These are phyloP conservation scores for Huntiella omanensis DNA, from an alignment of 2,329 filamentous ascomycete genomes.

Conservation along the genomic window DNA sequence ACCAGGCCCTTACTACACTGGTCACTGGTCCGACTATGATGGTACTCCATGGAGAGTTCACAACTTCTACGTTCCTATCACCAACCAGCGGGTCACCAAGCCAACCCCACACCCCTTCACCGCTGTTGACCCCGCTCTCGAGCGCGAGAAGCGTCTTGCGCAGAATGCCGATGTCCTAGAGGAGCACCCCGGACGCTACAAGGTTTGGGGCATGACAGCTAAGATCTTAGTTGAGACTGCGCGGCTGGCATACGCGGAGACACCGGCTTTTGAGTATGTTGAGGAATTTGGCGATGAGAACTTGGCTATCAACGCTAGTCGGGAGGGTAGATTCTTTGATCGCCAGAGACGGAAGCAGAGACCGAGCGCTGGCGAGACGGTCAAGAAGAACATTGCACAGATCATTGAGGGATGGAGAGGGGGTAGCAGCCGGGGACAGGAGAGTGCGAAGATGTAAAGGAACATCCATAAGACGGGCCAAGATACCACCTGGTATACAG, in stretches of 20 bases:
- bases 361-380: neutral
- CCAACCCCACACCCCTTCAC: slow-evolving; percentile 21
- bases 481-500: slow-evolving; percentile 1
- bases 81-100: slow-evolving; percentile 47
- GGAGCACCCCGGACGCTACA: slow-evolving; percentile 40
- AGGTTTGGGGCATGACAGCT: slow-evolving; percentile 91
- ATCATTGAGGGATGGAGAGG: slow-evolving; percentile 4
- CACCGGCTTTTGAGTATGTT: slow-evolving; percentile 67
- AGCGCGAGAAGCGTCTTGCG: slow-evolving; percentile 19
- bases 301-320: slow-evolving; percentile 28
- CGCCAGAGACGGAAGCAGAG: slow-evolving; percentile 5
- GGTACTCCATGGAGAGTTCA: slow-evolving; percentile 67
- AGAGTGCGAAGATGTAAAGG: slow-evolving; percentile 11
- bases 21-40: slow-evolving; percentile 65
- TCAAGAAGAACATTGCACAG: slow-evolving; percentile 3
- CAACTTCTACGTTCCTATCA: slow-evolving; percentile 76
- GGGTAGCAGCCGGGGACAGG: neutral
- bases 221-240: slow-evolving; percentile 78
- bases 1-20: slow-evolving; percentile 62
- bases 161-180: slow-evolving; percentile 13
- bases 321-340: slow-evolving; percentile 26
- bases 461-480: neutral
- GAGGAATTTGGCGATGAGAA: slow-evolving; percentile 31
- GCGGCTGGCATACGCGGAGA: slow-evolving; percentile 60
- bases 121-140: slow-evolving; percentile 18